Evolutionary conservation across 345 rosid species (phyloP).

Genomic region (Boechera divaricarpa): DNA sequence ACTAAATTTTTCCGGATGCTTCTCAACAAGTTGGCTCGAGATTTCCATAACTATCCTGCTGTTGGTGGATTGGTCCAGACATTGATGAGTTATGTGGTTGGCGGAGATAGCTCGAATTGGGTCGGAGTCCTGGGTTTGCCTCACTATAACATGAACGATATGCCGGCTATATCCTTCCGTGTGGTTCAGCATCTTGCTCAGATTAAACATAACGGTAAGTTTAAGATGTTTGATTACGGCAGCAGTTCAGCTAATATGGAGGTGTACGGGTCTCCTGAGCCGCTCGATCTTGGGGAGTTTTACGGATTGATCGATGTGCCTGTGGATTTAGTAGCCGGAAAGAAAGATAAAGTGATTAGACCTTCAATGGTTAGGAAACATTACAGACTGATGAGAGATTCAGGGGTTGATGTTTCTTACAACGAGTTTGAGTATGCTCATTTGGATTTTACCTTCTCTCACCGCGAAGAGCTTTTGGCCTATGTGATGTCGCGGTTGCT

Average conservation of each 20-base stretch:
- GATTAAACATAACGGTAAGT: conserved; percentile 68
- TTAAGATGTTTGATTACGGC: conserved; percentile 87
- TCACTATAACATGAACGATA: conserved; percentile 97
- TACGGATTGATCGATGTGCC: conserved; percentile 73
- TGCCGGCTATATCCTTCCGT: conserved; percentile 81
- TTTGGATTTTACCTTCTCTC: conserved; percentile 91
- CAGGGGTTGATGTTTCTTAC: conserved; percentile 71
- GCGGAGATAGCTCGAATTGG: conserved; percentile 99
- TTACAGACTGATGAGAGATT: conserved; percentile 71
- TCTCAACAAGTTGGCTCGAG: conserved; percentile 89
- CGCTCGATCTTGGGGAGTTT: conserved; percentile 78
- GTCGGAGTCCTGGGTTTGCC: conserved; percentile 87
- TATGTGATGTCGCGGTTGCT: conserved; percentile 83
- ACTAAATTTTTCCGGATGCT: conserved; percentile 93
- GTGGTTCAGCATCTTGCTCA: conserved; percentile 91
- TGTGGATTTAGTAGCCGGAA: conserved; percentile 84
- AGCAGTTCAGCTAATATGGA: conserved; percentile 63
- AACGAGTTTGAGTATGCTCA: conserved; percentile 84
- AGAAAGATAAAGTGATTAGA: conserved; percentile 75
- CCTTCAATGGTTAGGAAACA: conserved; percentile 83
- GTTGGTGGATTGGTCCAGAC: conserved; percentile 96
- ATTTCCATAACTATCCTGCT: conserved; percentile 92
- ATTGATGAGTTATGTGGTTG: conserved; percentile 69
- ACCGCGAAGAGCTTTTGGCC: conserved; percentile 83
- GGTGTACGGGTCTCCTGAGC: conserved; percentile 75